phyloP scores from a whole-genome alignment of 83 land plant genomes.

The Thuja plicata region DNA sequence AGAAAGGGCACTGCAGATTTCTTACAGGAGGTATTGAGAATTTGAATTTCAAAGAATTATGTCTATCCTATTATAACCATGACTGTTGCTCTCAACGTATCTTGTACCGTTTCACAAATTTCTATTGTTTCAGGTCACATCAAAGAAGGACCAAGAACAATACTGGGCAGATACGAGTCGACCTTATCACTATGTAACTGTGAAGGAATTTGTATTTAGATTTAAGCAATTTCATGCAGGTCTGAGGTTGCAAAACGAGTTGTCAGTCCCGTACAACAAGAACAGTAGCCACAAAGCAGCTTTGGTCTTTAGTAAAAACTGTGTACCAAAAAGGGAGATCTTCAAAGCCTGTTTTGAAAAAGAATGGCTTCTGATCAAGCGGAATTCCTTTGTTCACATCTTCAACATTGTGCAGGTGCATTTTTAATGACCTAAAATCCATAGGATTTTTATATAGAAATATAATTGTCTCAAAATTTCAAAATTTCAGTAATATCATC shows the following conservation, averaged over 20 bases:
- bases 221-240: conserved; percentile 36
- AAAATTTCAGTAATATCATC: not conserved
- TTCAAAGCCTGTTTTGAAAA: conserved; percentile 39
- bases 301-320: conserved; percentile 22
- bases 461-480: not conserved
- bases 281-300: conserved; percentile 40
- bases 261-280: conserved; percentile 33
- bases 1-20: conserved; percentile 56
- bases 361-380: conserved; percentile 44
- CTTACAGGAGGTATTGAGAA: conserved; percentile 44
- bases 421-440: not conserved
- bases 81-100: not conserved
- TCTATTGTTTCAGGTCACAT: conserved; percentile 33
- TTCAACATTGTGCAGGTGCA: conserved; percentile 39
- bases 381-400: conserved; percentile 46
- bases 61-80: not conserved
- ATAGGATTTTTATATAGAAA: not conserved
- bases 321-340: conserved; percentile 35
- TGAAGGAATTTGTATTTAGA: conserved; percentile 27
- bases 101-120: not conserved
- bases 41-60: not conserved
- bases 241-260: conserved; percentile 10
- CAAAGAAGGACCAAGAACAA: conserved; percentile 59
- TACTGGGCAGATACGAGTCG: conserved; percentile 37
- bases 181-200: conserved; percentile 41